Percentiles rank a stretch among this genome's conserved stretches.
Evolutionary conservation across 2,329 filamentous ascomycete species (phyloP).

Genomic region (Pseudogymnoascus sp.): DNA sequence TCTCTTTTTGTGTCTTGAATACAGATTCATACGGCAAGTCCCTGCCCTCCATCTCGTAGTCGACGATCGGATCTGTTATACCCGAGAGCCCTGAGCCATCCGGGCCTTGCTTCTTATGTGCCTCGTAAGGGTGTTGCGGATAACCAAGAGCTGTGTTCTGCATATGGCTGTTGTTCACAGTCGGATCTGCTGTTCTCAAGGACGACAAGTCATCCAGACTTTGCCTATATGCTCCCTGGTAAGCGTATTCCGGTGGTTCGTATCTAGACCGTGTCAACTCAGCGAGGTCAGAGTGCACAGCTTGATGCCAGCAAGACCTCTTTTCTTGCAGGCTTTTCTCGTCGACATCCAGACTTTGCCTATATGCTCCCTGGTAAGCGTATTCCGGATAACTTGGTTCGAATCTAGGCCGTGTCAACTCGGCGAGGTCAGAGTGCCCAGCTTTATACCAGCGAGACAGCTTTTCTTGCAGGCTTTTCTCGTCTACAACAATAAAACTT

Average conservation of each 20-base stretch:
- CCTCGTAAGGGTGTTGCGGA: background rate
- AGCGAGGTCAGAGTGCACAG: background rate
- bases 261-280: background rate
- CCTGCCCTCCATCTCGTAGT: too few species aligned
- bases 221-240: background rate
- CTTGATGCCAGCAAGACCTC: background rate
- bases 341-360: conserved; percentile 32
- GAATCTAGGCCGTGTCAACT: background rate
- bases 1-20: too few species aligned
- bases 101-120: background rate
- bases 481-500: conserved; percentile 61
- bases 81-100: too few species aligned
- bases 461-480: conserved; percentile 20
- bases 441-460: conserved; percentile 5
- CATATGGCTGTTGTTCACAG: too few species aligned
- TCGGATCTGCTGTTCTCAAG: too few species aligned
- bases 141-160: background rate
- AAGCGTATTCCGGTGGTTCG: background rate
- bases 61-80: too few species aligned
- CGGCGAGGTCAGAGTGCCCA: background rate
- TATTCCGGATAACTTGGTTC: background rate
- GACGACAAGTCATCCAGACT: too few species aligned
- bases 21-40: too few species aligned
- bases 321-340: conserved; percentile 23
- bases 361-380: background rate